phyloP scores from a whole-genome alignment of 306 rosid genomes.

The Castanea mollissima region DNA sequence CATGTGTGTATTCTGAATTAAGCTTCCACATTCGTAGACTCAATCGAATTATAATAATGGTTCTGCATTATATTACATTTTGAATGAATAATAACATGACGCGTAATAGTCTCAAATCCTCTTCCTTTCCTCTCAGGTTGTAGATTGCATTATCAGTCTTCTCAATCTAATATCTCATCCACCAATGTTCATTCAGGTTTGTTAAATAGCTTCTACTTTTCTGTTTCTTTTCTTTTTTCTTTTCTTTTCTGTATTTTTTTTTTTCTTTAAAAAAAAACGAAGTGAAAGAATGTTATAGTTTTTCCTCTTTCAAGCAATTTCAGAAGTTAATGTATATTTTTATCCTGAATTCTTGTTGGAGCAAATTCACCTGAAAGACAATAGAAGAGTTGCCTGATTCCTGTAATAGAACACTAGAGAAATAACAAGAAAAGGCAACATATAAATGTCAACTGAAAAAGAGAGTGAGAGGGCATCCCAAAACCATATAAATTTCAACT shows the following conservation, averaged over 20 bases:
- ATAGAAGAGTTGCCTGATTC: neutral
- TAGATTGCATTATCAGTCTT: constrained; percentile 6
- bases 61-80: neutral
- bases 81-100: neutral
- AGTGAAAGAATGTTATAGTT: neutral
- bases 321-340: neutral
- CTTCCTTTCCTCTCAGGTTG: constrained; percentile 4
- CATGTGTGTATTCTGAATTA: neutral
- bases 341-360: neutral
- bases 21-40: too few relatives aligned
- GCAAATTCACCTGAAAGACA: neutral
- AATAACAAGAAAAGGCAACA: too few relatives aligned
- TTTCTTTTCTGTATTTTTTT: accelerated
- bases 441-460: too few relatives aligned
- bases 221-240: too few relatives aligned
- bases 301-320: neutral
- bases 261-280: neutral
- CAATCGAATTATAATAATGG: neutral
- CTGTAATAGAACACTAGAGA: too few relatives aligned
- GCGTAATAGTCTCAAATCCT: neutral
- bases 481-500: too few relatives aligned
- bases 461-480: too few relatives aligned
- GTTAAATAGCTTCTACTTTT: neutral
- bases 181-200: constrained; percentile 42
- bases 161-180: constrained; percentile 15